Evolutionary conservation across 2,329 filamentous ascomycete genomes (phyloP), one percentile per base, ranked within the genome.

Genomic region (Trichoderma asperellum): DNA sequence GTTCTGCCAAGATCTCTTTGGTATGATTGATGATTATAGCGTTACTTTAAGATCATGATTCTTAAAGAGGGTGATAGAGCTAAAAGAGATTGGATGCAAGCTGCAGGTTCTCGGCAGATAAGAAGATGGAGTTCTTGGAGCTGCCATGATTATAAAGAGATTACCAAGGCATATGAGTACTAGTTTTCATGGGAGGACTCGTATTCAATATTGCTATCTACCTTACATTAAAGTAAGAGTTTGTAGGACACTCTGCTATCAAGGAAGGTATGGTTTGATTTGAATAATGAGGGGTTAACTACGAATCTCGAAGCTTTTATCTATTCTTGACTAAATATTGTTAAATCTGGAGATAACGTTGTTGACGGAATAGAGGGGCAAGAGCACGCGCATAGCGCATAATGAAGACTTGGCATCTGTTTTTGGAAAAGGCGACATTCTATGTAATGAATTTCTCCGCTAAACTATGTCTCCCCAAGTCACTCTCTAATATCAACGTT

Each of bases 361-460:
- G 60, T 63, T 63, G 60, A 63, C 60, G 60, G 47, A 63, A 63
- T 63, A 35, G 60, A 21, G 21, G 60, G 60, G n/a, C 60, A 37
- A n/a, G 60, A 63, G 47, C 60, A 53, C 60, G 60, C 47, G 21
- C 52, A 21, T 53, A 21, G 34, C 32, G 18, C 40, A 49, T 18
- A 24, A 53, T 29, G 12, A 52, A 27, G 12, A 24, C n/a, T 35
- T 7, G 12, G 24, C 52, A 35, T 34, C 32, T 21, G 11, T 18
- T 37, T 37, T 35, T 37, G 47, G 29, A 53, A 29, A 53, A 16
- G 32, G 60, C 52, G 24, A 27, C 32, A 37, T 37, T 18, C 12
- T 2, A 55, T 2, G 12, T 55, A 49, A 21, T 24, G 47, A 21
- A 11, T 21, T 5, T 55, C 52, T 55, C 52, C 52, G 52, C 52